A percentile compares a stretch with the other conserved stretches of the same genome.
Conservation (phyloP, 306 rosid species). For the Vicia sativa region DNA sequence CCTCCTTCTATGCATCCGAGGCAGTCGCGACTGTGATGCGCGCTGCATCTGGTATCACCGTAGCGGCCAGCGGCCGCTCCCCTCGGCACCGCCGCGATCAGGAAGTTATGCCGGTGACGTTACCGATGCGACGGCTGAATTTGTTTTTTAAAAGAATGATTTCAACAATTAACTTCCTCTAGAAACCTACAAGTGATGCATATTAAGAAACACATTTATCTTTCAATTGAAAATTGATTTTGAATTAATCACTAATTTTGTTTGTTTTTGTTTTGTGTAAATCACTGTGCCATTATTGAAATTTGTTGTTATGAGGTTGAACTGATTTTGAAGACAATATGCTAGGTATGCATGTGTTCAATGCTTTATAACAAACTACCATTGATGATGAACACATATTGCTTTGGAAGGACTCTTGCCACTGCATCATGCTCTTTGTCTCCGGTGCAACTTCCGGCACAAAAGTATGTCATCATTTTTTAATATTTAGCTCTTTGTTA, state of each 20-base stretch:
- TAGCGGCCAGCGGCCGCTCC: no score
- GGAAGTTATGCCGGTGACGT: not conserved
- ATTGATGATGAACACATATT: constrained; percentile 50
- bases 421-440: constrained; percentile 54
- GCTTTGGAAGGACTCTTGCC: constrained; percentile 58
- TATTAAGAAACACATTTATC: constrained; percentile 24
- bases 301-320: not conserved
- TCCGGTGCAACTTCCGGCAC: constrained; percentile 67
- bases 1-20: no score
- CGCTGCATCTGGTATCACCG: not conserved
- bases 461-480: constrained; percentile 46
- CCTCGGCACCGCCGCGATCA: not conserved
- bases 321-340: constrained; percentile 27
- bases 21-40: no score
- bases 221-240: constrained; percentile 5
- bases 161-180: not conserved
- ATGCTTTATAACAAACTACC: constrained; percentile 35
- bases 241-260: not conserved
- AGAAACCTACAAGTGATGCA: not conserved
- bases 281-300: constrained; percentile 3
- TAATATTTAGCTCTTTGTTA: constrained; percentile 2
- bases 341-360: constrained; percentile 42
- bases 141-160: not conserved
- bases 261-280: not conserved
- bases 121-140: not conserved